These are phyloP conservation scores for Rusavskia elegans DNA, from an alignment of 495 filamentous ascomycete species.

Conservation along the genomic window DNA sequence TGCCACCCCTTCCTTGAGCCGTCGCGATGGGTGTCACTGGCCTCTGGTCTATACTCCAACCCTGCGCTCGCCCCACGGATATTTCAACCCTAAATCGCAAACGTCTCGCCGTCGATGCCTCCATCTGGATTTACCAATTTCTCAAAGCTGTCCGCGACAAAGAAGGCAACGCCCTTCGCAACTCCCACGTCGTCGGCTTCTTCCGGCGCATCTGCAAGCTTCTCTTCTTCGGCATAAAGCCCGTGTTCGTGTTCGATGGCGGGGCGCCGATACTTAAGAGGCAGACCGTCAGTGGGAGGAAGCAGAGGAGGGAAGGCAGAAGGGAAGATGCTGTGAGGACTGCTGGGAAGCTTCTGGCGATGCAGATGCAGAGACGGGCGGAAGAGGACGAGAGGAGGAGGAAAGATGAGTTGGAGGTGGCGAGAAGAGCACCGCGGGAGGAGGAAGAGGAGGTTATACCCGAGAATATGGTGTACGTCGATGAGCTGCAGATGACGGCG, in stretches of 20 bases:
- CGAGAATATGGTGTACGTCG: constrained; percentile 70
- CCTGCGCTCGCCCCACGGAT: constrained; percentile 70
- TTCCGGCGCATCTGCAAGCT: constrained; percentile 96
- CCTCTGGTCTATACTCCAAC: constrained; percentile 88
- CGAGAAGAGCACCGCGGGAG: constrained; percentile 14
- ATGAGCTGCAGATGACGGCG: constrained; percentile 68
- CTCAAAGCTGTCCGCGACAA: constrained; percentile 97
- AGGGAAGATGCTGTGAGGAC: constrained; percentile 86
- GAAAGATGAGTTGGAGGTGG: constrained; percentile 25
- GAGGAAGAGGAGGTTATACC: constrained; percentile 50
- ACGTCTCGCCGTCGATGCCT: constrained; percentile 90
- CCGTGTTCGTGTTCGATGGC: constrained; percentile 96
- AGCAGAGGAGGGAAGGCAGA: constrained; percentile 68
- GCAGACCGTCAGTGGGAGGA: constrained; percentile 68
- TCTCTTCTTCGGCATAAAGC: constrained; percentile 87
- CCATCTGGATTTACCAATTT: constrained; percentile 99
- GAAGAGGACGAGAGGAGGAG: constrained; percentile 66
- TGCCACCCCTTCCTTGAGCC: background rate
- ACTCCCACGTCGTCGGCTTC: constrained; percentile 91
- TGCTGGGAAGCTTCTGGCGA: constrained; percentile 73
- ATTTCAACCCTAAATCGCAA: constrained; percentile 91
- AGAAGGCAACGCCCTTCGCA: constrained; percentile 90
- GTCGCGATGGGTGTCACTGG: constrained; percentile 84
- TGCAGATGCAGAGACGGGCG: constrained; percentile 78
- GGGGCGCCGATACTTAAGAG: constrained; percentile 84